These are phyloP conservation scores for Boletus rubroflammeus DNA, from an alignment of 768 basidiomycete species.

Conservation along the genomic window DNA sequence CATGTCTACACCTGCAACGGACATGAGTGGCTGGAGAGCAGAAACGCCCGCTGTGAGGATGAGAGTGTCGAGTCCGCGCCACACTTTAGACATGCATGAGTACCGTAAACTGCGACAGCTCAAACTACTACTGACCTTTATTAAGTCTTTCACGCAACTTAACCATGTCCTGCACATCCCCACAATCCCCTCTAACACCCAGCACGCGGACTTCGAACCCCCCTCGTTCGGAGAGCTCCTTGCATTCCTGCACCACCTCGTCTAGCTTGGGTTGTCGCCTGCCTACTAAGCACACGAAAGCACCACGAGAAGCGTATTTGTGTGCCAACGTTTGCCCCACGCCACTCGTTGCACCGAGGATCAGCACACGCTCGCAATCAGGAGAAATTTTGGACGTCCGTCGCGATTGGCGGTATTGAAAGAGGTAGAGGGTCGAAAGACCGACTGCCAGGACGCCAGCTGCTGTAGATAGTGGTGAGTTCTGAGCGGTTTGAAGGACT, in stretches of 20 bases:
- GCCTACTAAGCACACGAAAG: constrained; percentile 70
- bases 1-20: constrained; percentile 56
- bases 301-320: constrained; percentile 72
- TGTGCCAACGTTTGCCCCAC: constrained; percentile 71
- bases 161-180: constrained; percentile 64
- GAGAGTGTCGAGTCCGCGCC: constrained; percentile 81
- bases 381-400: constrained; percentile 39
- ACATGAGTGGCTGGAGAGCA: constrained; percentile 71
- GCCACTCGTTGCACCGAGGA: constrained; percentile 83
- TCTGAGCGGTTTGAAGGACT: background rate
- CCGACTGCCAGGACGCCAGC: constrained; percentile 12
- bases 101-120: background rate
- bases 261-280: constrained; percentile 54
- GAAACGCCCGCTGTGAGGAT: constrained; percentile 83
- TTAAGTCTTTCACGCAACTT: constrained; percentile 50
- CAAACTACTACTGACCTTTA: constrained; percentile 38
- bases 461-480: constrained; percentile 4
- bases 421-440: constrained; percentile 19
- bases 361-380: constrained; percentile 65
- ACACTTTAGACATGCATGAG: constrained; percentile 44
- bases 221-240: constrained; percentile 17
- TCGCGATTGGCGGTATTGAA: constrained; percentile 13
- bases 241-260: constrained; percentile 61
- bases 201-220: constrained; percentile 38
- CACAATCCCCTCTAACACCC: constrained; percentile 59